phyloP scores from a whole-genome alignment of 257 asterid species.

The Solanum bulbocastanum region DNA sequence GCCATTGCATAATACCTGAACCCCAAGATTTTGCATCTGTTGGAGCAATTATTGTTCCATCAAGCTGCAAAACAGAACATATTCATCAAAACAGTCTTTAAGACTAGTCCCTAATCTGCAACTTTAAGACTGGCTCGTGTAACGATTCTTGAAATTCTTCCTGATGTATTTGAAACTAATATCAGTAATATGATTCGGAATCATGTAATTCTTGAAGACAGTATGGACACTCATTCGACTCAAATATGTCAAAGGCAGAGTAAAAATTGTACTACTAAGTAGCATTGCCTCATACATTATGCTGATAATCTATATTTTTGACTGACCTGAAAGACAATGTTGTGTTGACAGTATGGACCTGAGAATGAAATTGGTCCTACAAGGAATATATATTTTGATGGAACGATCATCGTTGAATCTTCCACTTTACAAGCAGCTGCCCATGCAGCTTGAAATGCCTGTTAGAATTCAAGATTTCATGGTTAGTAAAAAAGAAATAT shows the following conservation, averaged over 20 bases:
- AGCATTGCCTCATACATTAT: background rate
- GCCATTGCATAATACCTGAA: conserved; percentile 80
- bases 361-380: conserved; percentile 90
- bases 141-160: background rate
- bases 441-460: conserved; percentile 96
- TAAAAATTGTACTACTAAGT: background rate
- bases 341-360: conserved; percentile 81
- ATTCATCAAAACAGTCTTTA: background rate
- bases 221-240: background rate
- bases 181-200: background rate
- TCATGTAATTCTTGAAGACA: background rate
- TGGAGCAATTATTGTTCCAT: conserved; percentile 82
- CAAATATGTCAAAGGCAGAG: background rate
- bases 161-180: background rate
- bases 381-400: conserved; percentile 48
- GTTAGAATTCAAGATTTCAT: conserved; percentile 1
- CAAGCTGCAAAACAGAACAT: conserved; percentile 45
- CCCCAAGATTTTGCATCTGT: conserved; percentile 69
- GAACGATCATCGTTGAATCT: conserved; percentile 56
- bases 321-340: conserved; percentile 83
- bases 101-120: background rate
- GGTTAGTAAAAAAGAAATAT: background rate
- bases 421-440: conserved; percentile 71
- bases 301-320: background rate
- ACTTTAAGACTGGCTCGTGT: background rate